Conservation (phyloP, 257 asterid genomes). For the Phtheirospermum japonicum region DNA sequence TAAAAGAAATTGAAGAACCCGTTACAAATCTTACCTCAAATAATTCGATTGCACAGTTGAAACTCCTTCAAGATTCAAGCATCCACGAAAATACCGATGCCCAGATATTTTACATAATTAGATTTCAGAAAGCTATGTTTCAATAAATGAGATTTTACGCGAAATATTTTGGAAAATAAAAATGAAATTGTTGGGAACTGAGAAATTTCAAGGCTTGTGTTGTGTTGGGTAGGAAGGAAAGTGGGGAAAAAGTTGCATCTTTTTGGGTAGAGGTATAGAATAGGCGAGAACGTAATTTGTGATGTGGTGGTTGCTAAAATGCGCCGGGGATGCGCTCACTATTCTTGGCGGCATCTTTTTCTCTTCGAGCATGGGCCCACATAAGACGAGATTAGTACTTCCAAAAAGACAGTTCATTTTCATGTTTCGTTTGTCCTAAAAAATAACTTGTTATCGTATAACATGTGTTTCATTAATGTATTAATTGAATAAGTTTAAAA, state of each 20-base stretch:
- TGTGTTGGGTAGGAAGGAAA: background rate
- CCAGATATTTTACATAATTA: background rate
- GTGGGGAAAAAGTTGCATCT: background rate
- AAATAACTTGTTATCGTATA: no score
- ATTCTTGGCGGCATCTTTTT: constrained; percentile 1
- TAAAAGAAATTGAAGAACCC: constrained; percentile 14
- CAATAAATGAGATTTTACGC: background rate
- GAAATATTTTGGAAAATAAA: background rate
- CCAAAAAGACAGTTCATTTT: no score
- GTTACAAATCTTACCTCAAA: constrained; percentile 33
- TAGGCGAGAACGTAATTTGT: background rate
- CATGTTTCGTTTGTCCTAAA: no score
- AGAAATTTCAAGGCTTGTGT: background rate
- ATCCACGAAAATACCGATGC: background rate
- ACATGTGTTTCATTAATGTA: no score
- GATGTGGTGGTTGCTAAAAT: background rate
- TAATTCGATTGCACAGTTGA: constrained; percentile 19
- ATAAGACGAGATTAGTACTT: background rate
- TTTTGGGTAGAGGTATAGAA: background rate
- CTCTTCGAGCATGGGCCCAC: background rate
- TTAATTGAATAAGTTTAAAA: no score
- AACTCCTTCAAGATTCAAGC: constrained; percentile 20
- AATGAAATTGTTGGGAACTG: background rate
- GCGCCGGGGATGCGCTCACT: constrained; percentile 7
- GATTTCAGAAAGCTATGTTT: background rate